Conservation (phyloP, 257 asterid species). For the Solanum stenotomum region DNA sequence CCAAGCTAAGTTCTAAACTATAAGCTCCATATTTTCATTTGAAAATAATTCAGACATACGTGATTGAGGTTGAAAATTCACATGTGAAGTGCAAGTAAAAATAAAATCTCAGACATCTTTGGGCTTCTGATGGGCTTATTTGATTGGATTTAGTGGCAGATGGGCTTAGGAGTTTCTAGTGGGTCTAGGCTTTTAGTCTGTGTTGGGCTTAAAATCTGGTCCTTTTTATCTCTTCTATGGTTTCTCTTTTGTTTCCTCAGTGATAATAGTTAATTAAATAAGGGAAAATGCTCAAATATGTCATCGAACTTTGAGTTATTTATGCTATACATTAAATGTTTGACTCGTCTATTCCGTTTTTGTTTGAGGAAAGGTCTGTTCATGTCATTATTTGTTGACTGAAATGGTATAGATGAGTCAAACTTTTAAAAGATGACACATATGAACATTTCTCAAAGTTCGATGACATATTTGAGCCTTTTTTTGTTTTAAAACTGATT, state of each 20-base stretch:
- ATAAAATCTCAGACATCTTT: background rate
- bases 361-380: too few relatives aligned
- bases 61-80: background rate
- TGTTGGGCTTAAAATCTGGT: background rate
- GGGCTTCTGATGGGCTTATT: background rate
- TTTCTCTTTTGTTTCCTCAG: background rate
- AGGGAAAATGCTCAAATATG: background rate
- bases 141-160: background rate
- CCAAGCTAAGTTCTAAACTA: background rate
- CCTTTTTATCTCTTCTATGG: background rate
- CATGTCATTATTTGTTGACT: too few relatives aligned
- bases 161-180: background rate
- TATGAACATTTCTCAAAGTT: too few relatives aligned
- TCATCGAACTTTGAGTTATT: background rate
- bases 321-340: background rate
- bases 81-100: rapidly evolving
- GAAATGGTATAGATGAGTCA: too few relatives aligned
- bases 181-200: background rate
- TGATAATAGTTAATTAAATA: background rate
- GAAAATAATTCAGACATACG: too few relatives aligned
- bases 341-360: too few relatives aligned
- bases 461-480: too few relatives aligned
- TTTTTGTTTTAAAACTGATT: too few relatives aligned
- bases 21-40: background rate
- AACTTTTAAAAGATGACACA: too few relatives aligned